phyloP scores from a whole-genome alignment of 805 yeast species.

The Wickerhamomyces queroliae region DNA sequence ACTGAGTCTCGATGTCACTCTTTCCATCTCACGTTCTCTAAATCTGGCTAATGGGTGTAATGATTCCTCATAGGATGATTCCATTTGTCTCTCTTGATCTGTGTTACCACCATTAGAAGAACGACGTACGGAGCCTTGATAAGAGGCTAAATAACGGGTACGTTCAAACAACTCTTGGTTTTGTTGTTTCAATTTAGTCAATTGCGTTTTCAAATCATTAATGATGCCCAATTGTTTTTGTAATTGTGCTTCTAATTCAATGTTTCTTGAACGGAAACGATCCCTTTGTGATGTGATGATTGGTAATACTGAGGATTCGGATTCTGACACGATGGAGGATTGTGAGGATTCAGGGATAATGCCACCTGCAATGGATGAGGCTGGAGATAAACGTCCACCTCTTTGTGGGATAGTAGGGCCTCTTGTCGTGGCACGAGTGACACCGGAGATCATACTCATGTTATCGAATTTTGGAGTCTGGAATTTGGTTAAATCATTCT shows the following conservation, averaged over 20 bases:
- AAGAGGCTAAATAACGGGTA: constrained; percentile 58
- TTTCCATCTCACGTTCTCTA: constrained; percentile 68
- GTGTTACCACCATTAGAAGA: constrained; percentile 23
- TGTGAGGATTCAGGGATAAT: constrained; percentile 23
- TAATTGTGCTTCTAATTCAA: constrained; percentile 78
- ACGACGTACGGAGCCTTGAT: constrained; percentile 22
- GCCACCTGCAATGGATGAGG: constrained; percentile 45
- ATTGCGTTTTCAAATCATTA: constrained; percentile 58
- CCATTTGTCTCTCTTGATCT: constrained; percentile 56
- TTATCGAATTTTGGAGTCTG: constrained; percentile 43
- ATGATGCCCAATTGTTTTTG: constrained; percentile 50
- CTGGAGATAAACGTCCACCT: constrained; percentile 39
- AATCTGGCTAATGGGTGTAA: constrained; percentile 82
- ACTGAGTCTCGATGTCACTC: constrained; percentile 65
- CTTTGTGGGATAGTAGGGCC: constrained; percentile 23
- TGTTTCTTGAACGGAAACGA: constrained; percentile 77
- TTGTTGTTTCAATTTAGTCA: constrained; percentile 60
- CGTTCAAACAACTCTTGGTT: constrained; percentile 78
- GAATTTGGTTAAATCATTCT: constrained; percentile 61
- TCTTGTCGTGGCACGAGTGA: constrained; percentile 31
- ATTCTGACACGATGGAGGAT: constrained; percentile 13
- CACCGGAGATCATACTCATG: constrained; percentile 61
- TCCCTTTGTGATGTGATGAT: constrained; percentile 94
- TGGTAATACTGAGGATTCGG: constrained; percentile 57
- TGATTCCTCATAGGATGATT: constrained; percentile 64